Percentiles rank a stretch among this genome's conserved stretches.
Conservation (phyloP, 805 yeast genomes). For the Candida lessepsii region DNA sequence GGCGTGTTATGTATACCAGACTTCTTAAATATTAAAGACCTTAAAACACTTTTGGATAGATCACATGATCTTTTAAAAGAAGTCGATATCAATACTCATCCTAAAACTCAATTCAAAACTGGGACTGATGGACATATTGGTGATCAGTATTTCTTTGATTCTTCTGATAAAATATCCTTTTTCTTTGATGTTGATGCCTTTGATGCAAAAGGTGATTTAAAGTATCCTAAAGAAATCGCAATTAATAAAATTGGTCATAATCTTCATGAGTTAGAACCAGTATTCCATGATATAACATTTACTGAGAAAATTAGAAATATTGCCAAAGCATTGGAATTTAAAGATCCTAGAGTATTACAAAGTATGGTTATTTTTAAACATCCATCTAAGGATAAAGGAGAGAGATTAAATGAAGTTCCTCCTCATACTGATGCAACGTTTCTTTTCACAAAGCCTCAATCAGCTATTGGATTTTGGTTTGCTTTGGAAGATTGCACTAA, state of each 20-base stretch:
- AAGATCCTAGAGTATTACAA: constrained; percentile 71
- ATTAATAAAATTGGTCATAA: constrained; percentile 83
- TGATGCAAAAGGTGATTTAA: constrained; percentile 49
- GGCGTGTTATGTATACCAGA: constrained; percentile 63
- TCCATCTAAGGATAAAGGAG: constrained; percentile 35
- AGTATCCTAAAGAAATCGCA: constrained; percentile 52
- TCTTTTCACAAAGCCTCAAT: constrained; percentile 66
- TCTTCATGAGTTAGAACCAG: constrained; percentile 54
- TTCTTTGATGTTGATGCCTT: constrained; percentile 75
- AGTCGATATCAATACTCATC: constrained; percentile 58
- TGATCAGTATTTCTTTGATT: constrained; percentile 66
- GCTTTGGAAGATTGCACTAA: constrained; percentile 72
- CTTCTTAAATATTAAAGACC: constrained; percentile 47
- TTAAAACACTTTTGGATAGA: constrained; percentile 38
- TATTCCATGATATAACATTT: constrained; percentile 52
- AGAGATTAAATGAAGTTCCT: constrained; percentile 60
- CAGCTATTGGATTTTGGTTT: constrained; percentile 79
- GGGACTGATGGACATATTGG: constrained; percentile 61
- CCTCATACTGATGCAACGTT: constrained; percentile 76
- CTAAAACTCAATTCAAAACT: constrained; percentile 69
- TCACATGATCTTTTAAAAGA: constrained; percentile 45
- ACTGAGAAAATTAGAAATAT: constrained; percentile 49
- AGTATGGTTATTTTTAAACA: constrained; percentile 80
- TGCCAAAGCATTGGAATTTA: constrained; percentile 50
- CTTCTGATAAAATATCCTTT: constrained; percentile 65